These are phyloP conservation scores for Hericium erinaceus DNA, from an alignment of 768 basidiomycete species.

Conservation along the genomic window DNA sequence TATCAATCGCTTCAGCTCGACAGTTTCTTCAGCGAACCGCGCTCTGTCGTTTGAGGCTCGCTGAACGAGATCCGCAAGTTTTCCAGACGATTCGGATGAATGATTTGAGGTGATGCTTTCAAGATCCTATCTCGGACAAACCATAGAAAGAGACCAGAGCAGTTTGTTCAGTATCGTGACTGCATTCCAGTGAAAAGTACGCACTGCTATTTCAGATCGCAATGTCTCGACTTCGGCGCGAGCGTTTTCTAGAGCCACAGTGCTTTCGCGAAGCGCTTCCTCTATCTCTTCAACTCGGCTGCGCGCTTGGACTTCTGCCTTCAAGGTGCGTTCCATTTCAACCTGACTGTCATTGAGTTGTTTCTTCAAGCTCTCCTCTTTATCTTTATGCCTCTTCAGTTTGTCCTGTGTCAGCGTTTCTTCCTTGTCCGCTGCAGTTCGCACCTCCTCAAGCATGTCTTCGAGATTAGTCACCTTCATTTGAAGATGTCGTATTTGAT, in stretches of 20 bases:
- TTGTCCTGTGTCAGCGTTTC: constrained; percentile 53
- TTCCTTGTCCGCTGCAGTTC: constrained; percentile 62
- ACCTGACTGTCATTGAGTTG: constrained; percentile 62
- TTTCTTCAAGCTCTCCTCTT: constrained; percentile 58
- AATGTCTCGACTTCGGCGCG: constrained; percentile 78
- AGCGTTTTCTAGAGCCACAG: constrained; percentile 79
- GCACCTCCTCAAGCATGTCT: constrained; percentile 76
- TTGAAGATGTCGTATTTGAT: constrained; percentile 85
- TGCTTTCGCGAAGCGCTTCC: constrained; percentile 82
- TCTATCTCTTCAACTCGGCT: constrained; percentile 76
- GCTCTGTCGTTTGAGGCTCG: constrained; percentile 42
- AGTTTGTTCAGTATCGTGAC: too few relatives aligned
- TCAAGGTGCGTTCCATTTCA: constrained; percentile 52
- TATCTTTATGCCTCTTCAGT: constrained; percentile 61
- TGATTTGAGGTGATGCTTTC: constrained; percentile 42
- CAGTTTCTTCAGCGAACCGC: constrained; percentile 47
- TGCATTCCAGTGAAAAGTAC: constrained; percentile 18
- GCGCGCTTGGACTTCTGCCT: constrained; percentile 54
- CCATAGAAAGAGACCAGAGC: background rate
- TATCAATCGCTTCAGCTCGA: constrained; percentile 39
- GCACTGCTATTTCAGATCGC: constrained; percentile 68
- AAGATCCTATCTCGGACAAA: constrained; percentile 41
- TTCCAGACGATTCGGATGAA: constrained; percentile 23
- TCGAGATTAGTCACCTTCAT: constrained; percentile 68
- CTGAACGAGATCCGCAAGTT: constrained; percentile 37